Evolutionary conservation across 2,329 filamentous ascomycete genomes (phyloP), one percentile per base, ranked within the genome.

Genomic region (Paraconiothyrium brasiliense): DNA sequence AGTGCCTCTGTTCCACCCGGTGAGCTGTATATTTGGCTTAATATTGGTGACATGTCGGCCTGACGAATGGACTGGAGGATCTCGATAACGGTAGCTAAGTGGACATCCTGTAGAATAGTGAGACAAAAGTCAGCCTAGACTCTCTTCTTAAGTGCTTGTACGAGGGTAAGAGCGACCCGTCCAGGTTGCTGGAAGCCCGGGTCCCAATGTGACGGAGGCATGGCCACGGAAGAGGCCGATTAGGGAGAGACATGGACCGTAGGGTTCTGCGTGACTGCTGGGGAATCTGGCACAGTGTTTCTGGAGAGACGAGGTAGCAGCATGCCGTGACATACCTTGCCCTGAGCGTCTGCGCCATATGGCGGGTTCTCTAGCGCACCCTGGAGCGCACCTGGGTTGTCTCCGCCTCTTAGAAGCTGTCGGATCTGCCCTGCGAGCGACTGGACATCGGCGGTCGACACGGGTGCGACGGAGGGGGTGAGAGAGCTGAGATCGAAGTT

Each of bases 51-150:
- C 92, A 98, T 98, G 71, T 99, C 95, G 71, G 92, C 92, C 75
- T 95, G 93, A 78, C 97, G 94, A 82, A 98, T 98, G 22, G 93
- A 95, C 80, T 97, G 94, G 67, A 99, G 84, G 61, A 98, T 94
- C 82, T 99, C 95, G 64, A 93, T 89, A 44, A 99, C 91, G 22
- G 92, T 94, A 69, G 92, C 89, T 67, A 97, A 84, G 79, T 98
- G 93, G 34, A 93, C 84, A 68, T 97, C 93, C 90, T 97, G 79
- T 62, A 59, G 47, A 59, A 51, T 47, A 48, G 67, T 68, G 67
- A 57, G 64, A 70, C 65, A 56, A 47, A 54, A 58, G 71, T 78
- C 68, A 76, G 73, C 71, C 65, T 61, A 55, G 57, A 64, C 44
- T 71, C 54, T 67, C 64, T 65, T 52, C 27, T 62, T 54, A 32